Base-by-base conservation (phyloP, 345 rosid species). In the Stellera chamaejasme region DNA sequence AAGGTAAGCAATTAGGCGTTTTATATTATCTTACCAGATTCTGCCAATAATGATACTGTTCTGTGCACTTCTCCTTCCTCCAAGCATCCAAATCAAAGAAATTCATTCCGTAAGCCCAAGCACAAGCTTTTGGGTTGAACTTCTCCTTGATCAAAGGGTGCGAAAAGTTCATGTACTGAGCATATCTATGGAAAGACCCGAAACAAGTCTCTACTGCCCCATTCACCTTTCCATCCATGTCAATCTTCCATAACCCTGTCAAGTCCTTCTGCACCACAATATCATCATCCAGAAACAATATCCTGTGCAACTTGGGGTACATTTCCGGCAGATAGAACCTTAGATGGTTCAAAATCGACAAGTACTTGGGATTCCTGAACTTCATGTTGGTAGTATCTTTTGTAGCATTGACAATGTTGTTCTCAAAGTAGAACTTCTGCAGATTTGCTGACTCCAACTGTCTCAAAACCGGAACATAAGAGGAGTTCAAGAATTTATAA, bases 31-130 rank as follows among this genome's bases (percentile, higher is more conserved):
- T 80, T 73, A 92, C 97, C 86, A 79, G 79, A 66, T 84, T 82
- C 78, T 93, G 97, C 99, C 99, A 93, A 74, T 93, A 93, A 58
- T 93, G 97, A 69, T 93, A 93, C 58, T 93, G 86, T 75, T 93
- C 97, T 23, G 99, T 93, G 82, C 99, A 88, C 62, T 93, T 93
- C 71, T 93, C 96, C 72, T 80, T 82, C 56, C 99, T 84, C 99
- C 99, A 93, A 67, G 97, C 96, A 84, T 89, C 97, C 72, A 89
- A 77, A 73, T 93, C 99, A 48, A 93, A 93, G 83, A 93, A 93
- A 74, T 93, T 93, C 99, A 93, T 93, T 57, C 97, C 99, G 73
- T 89, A 89, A 5, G 94, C 99, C 97, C 99, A 93, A 0, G 97
- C 97, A 25, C 99, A 93, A 0, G 99, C 94, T 79, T 93, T 93